Evolutionary conservation across 352 stramenopile species (phyloP), one percentile per base, ranked within the genome.

Genomic region (Pythium monospermum): DNA sequence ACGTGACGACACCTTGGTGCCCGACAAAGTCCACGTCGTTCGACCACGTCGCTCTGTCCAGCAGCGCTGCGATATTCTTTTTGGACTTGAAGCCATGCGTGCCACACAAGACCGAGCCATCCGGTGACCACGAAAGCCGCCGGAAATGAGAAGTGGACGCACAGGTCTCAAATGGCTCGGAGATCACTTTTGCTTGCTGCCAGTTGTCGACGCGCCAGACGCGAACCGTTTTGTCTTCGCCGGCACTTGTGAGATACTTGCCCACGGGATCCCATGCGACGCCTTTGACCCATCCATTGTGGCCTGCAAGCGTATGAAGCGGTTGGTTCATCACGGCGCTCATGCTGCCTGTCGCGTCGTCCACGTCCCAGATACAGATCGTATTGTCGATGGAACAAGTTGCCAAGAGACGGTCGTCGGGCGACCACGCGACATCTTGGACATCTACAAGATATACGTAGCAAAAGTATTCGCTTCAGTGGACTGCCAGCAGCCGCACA

Each of bases 351-450:
- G n/a, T n/a, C 1, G 71, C 58, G 12, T 72, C 59, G 45, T 81
- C 73, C 21, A 94, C 76, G 49, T 87, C 76, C 84, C 84, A 94
- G 48, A 94, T 88, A 39, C 89, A 68, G 53, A 94, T 91, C 27
- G 77, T 80, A 54, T 94, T 94, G 65, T 94, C 84, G 51, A 94
- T 92, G 50, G 81, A 92, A 64, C 84, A 94, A 2, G 81, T 92
- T n/a, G 84, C 84, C 16, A 94, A 59, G 61, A 93, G 89, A 6
- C 81, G 79, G 57, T 94, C 84, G 60, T 94, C 84, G 0, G 84
- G 84, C 2, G 84, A 94, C 84, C 84, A 94, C 19, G 84, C 81
- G 6, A 94, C 52, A 35, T 94, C 84, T 32, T 88, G 76, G 40
- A 94, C 84, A 54, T 94, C 83, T 93, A 40, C 32, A 55, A 25